Base-by-base conservation (phyloP, 2,329 filamentous ascomycete genomes). In the Dactylella cylindrospora region DNA sequence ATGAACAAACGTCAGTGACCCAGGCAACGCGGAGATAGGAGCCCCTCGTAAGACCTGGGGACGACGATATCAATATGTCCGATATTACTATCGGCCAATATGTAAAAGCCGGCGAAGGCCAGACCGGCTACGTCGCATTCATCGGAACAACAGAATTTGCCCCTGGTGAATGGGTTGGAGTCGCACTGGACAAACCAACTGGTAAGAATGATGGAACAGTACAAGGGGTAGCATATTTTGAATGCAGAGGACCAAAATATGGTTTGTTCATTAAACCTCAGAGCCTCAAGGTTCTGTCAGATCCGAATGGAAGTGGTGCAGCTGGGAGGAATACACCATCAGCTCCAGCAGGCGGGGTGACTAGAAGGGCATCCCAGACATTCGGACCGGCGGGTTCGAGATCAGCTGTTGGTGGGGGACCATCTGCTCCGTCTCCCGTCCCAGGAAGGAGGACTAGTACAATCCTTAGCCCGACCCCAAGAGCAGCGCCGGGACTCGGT, bases 151-250 rank as follows among this genome's bases (percentile, higher is more conserved):
- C 91, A 29, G 77, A 81, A 68, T 95, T 97, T 74, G 84, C 89
- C 55, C 76, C 79, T 4, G 91, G 90, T 65, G 83, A 87, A 64
- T 97, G 90, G 89, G 78, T 96, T 59, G 91, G 91, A 66, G 81
- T 97, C 60, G 90, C 95, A 76, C 81, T 97, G 53, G 83, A 89
- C 46, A 85, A 88, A 39, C 78, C 84, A 47, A 82, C 80, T 15
- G 91, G 93, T 25, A 97, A 97, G 77, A 97, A 97, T 69, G 89
- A 97, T 78, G 91, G 91, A 66, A 85, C 86, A 51, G 88, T 97
- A 39, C 82, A 91, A 72, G 90, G 89, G 64, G 81, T 88, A 71
- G 79, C 88, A 15, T 97, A 97, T 72, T 97, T 95, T 69, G 83
- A 90, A 43, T 97, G 91, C 74, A 76, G 36, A 74, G 79, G 71